Percentiles rank a stretch among this genome's conserved stretches.
phyloP scores from a whole-genome alignment of 345 rosid species.

The Durio zibethinus region DNA sequence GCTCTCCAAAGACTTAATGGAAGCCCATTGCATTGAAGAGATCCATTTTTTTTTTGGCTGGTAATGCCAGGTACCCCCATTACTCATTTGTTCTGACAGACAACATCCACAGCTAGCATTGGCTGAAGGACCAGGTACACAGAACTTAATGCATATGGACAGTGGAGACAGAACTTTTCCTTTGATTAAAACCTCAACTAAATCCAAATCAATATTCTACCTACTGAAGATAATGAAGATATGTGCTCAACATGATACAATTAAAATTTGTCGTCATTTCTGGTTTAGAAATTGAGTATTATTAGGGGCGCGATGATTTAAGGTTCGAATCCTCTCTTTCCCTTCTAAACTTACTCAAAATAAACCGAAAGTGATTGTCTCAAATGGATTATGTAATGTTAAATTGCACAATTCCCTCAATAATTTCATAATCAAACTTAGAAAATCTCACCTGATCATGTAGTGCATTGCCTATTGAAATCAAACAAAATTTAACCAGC shows the following conservation, averaged over 20 bases:
- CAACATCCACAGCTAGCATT: constrained; percentile 2
- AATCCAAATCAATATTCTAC: background rate
- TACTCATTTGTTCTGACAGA: constrained; percentile 10
- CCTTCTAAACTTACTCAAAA: too few relatives aligned
- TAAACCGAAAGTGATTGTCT: background rate
- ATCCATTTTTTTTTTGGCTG: constrained; percentile 17
- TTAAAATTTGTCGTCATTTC: background rate
- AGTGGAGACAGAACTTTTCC: background rate
- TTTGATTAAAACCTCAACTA: background rate
- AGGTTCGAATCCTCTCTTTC: too few relatives aligned
- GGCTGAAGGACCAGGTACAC: background rate
- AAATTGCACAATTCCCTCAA: background rate
- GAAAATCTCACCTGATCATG: background rate
- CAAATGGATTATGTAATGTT: background rate
- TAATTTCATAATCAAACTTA: background rate
- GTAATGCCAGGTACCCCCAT: constrained; percentile 24
- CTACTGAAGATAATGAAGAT: background rate
- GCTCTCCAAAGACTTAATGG: constrained; percentile 16
- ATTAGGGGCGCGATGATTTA: too few relatives aligned
- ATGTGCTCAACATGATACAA: background rate
- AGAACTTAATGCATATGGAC: background rate
- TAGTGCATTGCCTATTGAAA: background rate
- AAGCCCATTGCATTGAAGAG: constrained; percentile 22
- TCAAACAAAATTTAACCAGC: background rate
- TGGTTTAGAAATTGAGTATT: too few relatives aligned